Evolutionary conservation across 208 protist genomes (phyloP).

Genomic region (Phytomonas sp.): DNA sequence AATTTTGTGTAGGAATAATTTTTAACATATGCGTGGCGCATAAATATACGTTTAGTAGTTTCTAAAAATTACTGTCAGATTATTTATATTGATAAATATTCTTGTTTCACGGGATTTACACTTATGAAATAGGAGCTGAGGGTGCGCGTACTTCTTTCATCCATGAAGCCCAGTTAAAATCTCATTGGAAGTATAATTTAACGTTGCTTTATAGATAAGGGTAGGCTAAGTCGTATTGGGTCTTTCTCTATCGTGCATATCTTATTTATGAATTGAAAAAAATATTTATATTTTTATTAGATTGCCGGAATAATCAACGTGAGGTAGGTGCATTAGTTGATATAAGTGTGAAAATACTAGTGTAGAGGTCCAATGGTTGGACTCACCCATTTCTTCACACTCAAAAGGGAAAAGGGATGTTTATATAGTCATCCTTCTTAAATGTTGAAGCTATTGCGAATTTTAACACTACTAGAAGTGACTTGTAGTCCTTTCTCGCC

Average conservation of each 20-base stretch:
- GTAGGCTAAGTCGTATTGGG: neutral
- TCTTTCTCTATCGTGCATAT: neutral
- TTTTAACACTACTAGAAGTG: neutral
- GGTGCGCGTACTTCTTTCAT: neutral
- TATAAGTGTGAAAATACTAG: neutral
- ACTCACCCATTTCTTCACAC: neutral
- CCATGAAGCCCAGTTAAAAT: neutral
- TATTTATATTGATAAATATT: neutral
- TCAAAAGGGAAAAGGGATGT: neutral
- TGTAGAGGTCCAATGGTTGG: neutral
- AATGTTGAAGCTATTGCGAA: neutral
- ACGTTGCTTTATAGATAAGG: neutral
- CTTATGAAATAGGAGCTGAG: neutral
- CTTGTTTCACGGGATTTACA: neutral
- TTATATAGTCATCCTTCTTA: neutral
- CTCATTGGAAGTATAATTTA: neutral
- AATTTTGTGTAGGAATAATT: neutral
- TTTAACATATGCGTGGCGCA: neutral
- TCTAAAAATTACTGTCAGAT: neutral
- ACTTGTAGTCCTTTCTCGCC: neutral
- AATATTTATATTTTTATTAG: neutral
- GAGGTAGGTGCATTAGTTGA: neutral
- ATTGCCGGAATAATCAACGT: neutral
- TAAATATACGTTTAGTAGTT: conserved; percentile 2
- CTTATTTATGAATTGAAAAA: neutral